These are phyloP conservation scores for Fraxinus greggii DNA, from an alignment of 305 asterid species.

Conservation along the genomic window DNA sequence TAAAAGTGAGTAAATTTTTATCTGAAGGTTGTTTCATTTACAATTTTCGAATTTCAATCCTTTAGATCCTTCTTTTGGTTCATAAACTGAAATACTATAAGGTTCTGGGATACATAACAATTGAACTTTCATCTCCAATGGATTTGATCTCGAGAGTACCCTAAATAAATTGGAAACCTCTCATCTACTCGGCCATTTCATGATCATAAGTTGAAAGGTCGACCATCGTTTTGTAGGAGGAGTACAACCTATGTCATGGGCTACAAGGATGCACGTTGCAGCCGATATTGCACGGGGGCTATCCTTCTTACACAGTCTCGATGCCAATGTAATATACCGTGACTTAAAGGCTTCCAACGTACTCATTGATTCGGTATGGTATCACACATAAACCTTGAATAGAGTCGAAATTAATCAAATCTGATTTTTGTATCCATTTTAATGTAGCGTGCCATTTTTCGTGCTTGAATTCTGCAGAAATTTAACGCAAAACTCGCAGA, in stretches of 20 bases:
- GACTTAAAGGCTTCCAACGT: conserved; percentile 89
- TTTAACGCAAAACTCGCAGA: conserved; percentile 87
- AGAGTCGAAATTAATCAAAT: not conserved
- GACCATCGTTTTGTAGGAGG: conserved; percentile 51
- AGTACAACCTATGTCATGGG: conserved; percentile 72
- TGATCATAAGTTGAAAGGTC: not conserved
- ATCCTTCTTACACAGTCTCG: conserved; percentile 67
- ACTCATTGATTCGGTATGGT: conserved; percentile 71
- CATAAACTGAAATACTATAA: not conserved
- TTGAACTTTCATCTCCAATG: not conserved
- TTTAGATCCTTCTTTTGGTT: conserved; percentile 6
- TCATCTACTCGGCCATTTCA: not conserved
- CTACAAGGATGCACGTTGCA: conserved; percentile 63
- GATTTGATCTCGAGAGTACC: not conserved
- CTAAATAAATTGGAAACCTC: not conserved
- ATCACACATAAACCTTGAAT: not conserved
- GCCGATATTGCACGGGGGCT: conserved; percentile 74
- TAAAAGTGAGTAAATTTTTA: conserved; percentile 46
- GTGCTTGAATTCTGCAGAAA: conserved; percentile 42
- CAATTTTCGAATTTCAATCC: not conserved
- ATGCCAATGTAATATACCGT: conserved; percentile 70
- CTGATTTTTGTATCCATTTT: conserved; percentile 1
- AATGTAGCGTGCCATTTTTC: not conserved
- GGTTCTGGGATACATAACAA: not conserved
- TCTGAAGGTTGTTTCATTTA: not conserved